Evolutionary conservation across 306 rosid genomes (phyloP).

Genomic region (Arachis stenosperma): DNA sequence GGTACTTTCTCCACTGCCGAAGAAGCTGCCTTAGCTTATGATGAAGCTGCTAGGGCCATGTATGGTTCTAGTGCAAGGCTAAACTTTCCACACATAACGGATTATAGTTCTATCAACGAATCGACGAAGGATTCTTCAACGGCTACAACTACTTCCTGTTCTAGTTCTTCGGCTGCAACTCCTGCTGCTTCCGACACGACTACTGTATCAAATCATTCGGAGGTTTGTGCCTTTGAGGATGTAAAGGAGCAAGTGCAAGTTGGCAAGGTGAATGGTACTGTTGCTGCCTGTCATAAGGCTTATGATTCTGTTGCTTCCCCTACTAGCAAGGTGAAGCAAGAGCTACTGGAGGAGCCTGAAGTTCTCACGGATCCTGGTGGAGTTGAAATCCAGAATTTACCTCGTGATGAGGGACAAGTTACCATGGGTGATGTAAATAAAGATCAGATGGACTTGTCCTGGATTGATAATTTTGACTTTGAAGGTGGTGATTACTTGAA

Average conservation of each 20-base stretch:
- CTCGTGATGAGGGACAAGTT: slow-evolving; percentile 16
- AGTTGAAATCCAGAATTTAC: slow-evolving; percentile 27
- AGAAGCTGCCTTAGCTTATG: slow-evolving; percentile 80
- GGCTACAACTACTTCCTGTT: slow-evolving; percentile 32
- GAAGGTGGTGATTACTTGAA: slow-evolving; percentile 36
- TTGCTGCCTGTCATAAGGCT: slow-evolving; percentile 5
- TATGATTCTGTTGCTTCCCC: slow-evolving; percentile 38
- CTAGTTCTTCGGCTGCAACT: slow-evolving; percentile 55
- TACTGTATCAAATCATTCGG: slow-evolving; percentile 59
- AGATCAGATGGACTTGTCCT: slow-evolving; percentile 39
- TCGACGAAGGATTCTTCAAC: slow-evolving; percentile 39
- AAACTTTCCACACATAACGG: slow-evolving; percentile 59
- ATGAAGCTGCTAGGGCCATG: slow-evolving; percentile 93
- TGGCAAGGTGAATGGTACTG: not conserved
- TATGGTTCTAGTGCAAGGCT: slow-evolving; percentile 83
- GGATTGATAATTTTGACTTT: slow-evolving; percentile 35
- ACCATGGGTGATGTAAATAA: slow-evolving; percentile 28
- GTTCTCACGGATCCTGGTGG: slow-evolving; percentile 19
- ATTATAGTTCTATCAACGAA: slow-evolving; percentile 38
- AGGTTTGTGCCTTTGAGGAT: slow-evolving; percentile 60
- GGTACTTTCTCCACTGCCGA: slow-evolving; percentile 75
- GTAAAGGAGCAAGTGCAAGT: slow-evolving; percentile 5
- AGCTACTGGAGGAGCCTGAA: slow-evolving; percentile 39
- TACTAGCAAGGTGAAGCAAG: slow-evolving; percentile 39
- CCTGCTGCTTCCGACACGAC: slow-evolving; percentile 54